These are phyloP conservation scores for Tilletia indica DNA, from an alignment of 1,284 basidiomycete genomes.

Conservation along the genomic window DNA sequence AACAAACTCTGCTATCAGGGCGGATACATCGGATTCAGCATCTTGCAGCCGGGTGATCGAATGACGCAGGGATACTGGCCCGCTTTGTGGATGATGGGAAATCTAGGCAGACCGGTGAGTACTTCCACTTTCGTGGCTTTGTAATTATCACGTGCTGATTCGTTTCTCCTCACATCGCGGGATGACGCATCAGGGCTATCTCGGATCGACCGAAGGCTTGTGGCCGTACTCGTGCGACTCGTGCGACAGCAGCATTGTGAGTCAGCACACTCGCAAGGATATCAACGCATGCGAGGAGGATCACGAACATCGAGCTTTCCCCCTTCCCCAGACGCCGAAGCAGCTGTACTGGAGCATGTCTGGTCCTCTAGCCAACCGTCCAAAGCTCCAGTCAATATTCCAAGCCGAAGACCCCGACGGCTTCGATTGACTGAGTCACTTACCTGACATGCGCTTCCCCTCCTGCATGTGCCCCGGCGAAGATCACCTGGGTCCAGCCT, in stretches of 20 bases:
- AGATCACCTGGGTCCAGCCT: conserved; percentile 28
- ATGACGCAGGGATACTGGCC: conserved; percentile 29
- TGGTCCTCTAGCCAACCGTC: conserved; percentile 21
- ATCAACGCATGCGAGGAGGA: not conserved
- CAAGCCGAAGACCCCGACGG: conserved; percentile 18
- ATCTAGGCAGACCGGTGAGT: too few relatives aligned
- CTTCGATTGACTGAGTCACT: not conserved
- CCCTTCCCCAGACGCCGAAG: conserved; percentile 19
- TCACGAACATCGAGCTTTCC: too few relatives aligned
- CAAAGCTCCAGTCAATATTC: conserved; percentile 20
- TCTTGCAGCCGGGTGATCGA: conserved; percentile 24
- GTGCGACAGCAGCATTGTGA: conserved; percentile 80
- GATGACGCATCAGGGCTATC: conserved; percentile 76
- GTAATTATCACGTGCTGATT: too few relatives aligned
- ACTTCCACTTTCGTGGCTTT: too few relatives aligned
- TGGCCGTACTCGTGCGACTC: conserved; percentile 28
- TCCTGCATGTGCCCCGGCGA: conserved; percentile 29
- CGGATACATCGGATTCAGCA: conserved; percentile 28
- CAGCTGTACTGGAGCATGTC: conserved; percentile 21
- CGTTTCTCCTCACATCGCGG: too few relatives aligned
- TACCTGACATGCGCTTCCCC: conserved; percentile 26
- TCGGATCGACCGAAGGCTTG: conserved; percentile 28
- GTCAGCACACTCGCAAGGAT: conserved; percentile 87
- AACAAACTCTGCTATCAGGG: too few relatives aligned
- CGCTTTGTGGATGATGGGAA: too few relatives aligned